Conservation (phyloP, 73 alveolate genomes). For the Tetrahymena malaccensis region DNA sequence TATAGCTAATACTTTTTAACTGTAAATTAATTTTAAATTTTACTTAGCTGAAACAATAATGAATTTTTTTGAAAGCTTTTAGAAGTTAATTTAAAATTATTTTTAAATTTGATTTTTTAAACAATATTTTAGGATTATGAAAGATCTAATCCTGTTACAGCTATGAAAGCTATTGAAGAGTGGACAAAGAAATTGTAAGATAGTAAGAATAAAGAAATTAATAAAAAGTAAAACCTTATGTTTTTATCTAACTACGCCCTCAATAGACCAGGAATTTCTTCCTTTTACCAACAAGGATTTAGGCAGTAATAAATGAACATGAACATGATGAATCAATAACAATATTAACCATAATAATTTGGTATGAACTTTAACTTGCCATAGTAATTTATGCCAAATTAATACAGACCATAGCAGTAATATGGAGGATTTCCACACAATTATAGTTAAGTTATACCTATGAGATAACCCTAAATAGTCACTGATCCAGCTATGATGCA, state of each 20-base stretch:
- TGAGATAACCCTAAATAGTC: background rate
- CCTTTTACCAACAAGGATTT: background rate
- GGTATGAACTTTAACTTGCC: background rate
- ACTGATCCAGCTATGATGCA: background rate
- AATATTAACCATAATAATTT: background rate
- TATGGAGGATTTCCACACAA: background rate
- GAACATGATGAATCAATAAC: background rate
- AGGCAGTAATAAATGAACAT: background rate
- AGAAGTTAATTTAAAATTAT: too few species aligned
- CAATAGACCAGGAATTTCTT: background rate
- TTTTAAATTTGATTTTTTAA: too few species aligned
- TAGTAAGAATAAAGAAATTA: background rate
- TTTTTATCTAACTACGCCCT: background rate
- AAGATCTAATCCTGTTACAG: slow-evolving; percentile 33
- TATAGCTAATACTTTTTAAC: background rate
- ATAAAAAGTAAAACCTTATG: background rate
- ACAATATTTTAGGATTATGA: background rate
- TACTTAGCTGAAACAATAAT: too few species aligned
- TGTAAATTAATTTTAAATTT: background rate
- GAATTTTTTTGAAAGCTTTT: too few species aligned
- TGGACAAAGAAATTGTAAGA: slow-evolving; percentile 10
- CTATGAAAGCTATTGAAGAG: slow-evolving; percentile 24
- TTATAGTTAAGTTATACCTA: background rate
- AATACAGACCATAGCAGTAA: background rate
- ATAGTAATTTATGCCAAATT: background rate